Percentiles rank a stretch among this genome's conserved stretches.
Evolutionary conservation across 2,329 filamentous ascomycete species (phyloP).

Genomic region (Fusarium abutilonis): DNA sequence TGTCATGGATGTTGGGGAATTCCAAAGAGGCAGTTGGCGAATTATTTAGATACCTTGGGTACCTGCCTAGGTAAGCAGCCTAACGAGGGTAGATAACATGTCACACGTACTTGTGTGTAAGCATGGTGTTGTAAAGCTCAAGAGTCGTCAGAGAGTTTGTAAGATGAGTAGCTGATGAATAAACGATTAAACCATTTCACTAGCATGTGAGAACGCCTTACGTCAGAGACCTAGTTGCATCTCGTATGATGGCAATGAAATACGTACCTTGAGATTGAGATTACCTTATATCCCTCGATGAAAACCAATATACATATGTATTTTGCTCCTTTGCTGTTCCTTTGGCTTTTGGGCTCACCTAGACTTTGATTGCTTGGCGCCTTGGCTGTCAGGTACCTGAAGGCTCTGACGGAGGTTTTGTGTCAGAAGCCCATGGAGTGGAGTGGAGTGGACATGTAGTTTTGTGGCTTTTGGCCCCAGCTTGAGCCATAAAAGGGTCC

Average conservation of each 20-base stretch:
- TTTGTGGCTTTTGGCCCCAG: constrained; percentile 3
- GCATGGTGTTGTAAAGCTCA: background rate
- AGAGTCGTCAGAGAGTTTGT: background rate
- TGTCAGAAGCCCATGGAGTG: background rate
- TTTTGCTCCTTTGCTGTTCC: constrained; percentile 2
- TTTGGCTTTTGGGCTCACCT: constrained; percentile 23
- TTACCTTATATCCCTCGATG: constrained; percentile 7
- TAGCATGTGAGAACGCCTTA: background rate
- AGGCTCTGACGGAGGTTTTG: background rate
- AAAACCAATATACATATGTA: background rate
- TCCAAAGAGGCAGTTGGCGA: constrained; percentile 24
- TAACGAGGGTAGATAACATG: background rate
- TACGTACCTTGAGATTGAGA: constrained; percentile 8
- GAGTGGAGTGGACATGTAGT: constrained; percentile 7
- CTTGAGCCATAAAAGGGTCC: constrained; percentile 19
- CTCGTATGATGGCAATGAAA: constrained; percentile 9
- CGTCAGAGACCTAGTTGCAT: constrained; percentile 1
- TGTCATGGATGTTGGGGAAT: constrained; percentile 6
- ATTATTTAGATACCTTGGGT: background rate
- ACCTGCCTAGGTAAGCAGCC: background rate
- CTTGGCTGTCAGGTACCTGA: constrained; percentile 16
- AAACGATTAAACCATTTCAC: background rate
- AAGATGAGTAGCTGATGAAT: background rate
- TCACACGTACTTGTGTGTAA: too few relatives aligned
- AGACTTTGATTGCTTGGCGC: constrained; percentile 18